A percentile compares a stretch with the other conserved stretches of the same genome.
Evolutionary conservation across 2,329 filamentous ascomycete species (phyloP).

Genomic region (Xylariales sp.): DNA sequence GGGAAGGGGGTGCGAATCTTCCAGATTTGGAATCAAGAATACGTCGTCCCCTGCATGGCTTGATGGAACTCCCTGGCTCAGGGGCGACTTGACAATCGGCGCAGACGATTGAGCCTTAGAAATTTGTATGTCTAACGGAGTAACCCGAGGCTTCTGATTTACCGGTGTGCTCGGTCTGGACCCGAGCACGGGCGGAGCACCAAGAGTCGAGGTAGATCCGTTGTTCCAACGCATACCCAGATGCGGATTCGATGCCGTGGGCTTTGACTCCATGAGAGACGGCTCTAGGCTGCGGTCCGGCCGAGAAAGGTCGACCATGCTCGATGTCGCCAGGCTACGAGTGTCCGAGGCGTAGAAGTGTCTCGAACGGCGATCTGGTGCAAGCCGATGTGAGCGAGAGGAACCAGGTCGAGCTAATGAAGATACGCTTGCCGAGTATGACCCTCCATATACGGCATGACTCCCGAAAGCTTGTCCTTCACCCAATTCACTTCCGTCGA

Average conservation of each 20-base stretch:
- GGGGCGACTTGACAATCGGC: constrained; percentile 15
- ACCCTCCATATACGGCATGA: constrained; percentile 20
- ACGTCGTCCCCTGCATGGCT: background rate
- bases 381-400: constrained; percentile 27
- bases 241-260: constrained; percentile 23
- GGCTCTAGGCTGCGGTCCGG: constrained; percentile 14
- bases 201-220: constrained; percentile 31
- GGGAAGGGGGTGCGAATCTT: background rate
- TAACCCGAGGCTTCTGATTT: constrained; percentile 37
- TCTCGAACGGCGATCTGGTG: constrained; percentile 15
- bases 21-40: background rate
- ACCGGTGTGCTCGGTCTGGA: constrained; percentile 26
- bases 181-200: constrained; percentile 23
- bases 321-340: constrained; percentile 34
- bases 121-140: constrained; percentile 45
- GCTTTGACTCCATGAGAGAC: constrained; percentile 22
- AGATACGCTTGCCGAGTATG: constrained; percentile 7
- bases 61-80: constrained; percentile 3
- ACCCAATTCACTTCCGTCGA: constrained; percentile 28
- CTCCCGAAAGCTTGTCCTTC: constrained; percentile 33
- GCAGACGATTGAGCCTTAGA: constrained; percentile 22
- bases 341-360: constrained; percentile 29
- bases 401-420: constrained; percentile 35
- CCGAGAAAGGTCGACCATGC: constrained; percentile 39
- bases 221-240: constrained; percentile 30